Evolutionary conservation across 2,329 filamentous ascomycete species (phyloP), one percentile per base, ranked within the genome.

Genomic region (Cladosporium sp.): DNA sequence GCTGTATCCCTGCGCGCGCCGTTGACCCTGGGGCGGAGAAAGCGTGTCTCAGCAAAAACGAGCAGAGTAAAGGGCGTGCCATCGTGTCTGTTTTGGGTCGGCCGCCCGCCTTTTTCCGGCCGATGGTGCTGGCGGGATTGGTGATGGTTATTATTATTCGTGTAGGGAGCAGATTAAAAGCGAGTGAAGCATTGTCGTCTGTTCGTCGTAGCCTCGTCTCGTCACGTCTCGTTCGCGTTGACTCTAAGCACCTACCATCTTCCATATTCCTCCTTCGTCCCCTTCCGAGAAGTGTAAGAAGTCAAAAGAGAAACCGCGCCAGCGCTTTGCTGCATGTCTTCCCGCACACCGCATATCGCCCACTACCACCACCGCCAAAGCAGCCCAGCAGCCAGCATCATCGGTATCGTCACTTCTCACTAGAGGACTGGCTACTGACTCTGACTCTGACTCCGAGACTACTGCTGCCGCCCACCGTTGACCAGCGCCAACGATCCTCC

Each of bases 1-100:
- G 19, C 45, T 22, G 44, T 18, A 48, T 48, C 45, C 45, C 45
- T 48, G 45, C 45, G 37, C 45, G 32, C 32, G 32, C 36, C 45
- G 45, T 48, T 48, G 45, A 37, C 45, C 45, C 45, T 41, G 45
- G 45, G 45, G 45, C 45, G 45, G 45, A 48, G 45, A 48, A 48
- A 19, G 37, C 17, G 45, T 48, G 45, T 48, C 45, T 48, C 45
- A 48, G 45, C 45, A 48, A 48, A 48, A 48, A 41, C 45, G 45
- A 48, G 45, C 45, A 48, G 45, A 48, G 45, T n/a, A 17, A 17
- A 36, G 32, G 45, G 45, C 45, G 45, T 40, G n/a, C n/a, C n/a
- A n/a, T n/a, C n/a, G n/a, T n/a, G n/a, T n/a, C n/a, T n/a, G 22
- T 48, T 41, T 48, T 48, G 41, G 45, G 39, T 24, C 39, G 36